Base-by-base conservation (phyloP, 2,329 filamentous ascomycete species). In the Ophioceras dolichostomum region DNA sequence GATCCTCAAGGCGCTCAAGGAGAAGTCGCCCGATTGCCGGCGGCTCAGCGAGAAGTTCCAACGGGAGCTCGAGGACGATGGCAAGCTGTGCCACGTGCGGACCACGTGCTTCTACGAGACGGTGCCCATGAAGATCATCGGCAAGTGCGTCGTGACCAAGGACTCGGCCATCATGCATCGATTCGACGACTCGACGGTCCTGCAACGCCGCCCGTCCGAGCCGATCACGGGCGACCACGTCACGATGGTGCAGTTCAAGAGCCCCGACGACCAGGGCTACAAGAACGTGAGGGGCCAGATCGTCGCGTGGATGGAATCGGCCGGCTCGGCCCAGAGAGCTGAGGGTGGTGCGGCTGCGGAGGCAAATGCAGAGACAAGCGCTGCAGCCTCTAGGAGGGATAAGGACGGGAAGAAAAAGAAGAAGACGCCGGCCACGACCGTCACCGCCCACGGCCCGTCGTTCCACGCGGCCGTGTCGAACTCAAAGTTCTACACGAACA, bases 41-140 rank as follows among this genome's bases (percentile, higher is more conserved):
- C 21, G 35, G 14, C 21, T 36, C 14, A 33, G 35, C 27, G 19
- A 36, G 10, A 33, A 39, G 20, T 39, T 39, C 19, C 35, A 28
- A 32, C 20, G 20, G 14, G 38, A 32, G 12, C 24, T 13, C 19
- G 16, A 32, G 4, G n/a, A 20, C 4, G 14, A 30, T 3, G n/a
- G 10, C 8, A 35, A 5, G 13, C 16, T 18, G n/a, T n/a, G 17
- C 4, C 13, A 30, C 1, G 6, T 39, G 5, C 3, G 27, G 17
- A 20, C 35, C 28, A 35, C 20, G 10, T 39, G 38, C 18, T 39
- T 39, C 14, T 35, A 18, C 21, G 38, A 39, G 32, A 32, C 20
- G 26, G 6, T 26, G 8, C 38, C 38, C 5, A 27, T 36, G 27
- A n/a, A 18, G 12, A 16, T 8, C 14, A 10, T 35, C 13, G n/a